Evolutionary conservation across 2,329 filamentous ascomycete genomes (phyloP), one percentile per base, ranked within the genome.

Genomic region (Colletotrichum tropicicola): DNA sequence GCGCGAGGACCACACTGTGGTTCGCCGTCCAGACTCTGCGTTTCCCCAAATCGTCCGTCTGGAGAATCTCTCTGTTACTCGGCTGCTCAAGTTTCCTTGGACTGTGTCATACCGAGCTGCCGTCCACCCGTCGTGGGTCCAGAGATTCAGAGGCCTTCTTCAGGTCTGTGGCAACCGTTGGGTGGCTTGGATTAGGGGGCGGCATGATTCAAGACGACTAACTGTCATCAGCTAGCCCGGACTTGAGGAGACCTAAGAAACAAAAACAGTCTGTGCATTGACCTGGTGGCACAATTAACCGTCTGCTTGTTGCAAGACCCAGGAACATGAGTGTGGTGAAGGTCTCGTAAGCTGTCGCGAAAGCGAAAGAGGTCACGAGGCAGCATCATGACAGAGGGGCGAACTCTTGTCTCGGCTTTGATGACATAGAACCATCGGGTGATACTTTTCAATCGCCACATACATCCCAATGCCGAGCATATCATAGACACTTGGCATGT

Each of bases 11-110:
- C n/a, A n/a, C n/a, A n/a, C n/a, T n/a, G 35, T 43, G 17, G 19
- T 17, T 43, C 19, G 12, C 43, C 43, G 37, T 8, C 10, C 25
- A 43, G 9, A 28, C 21, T 15, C 44, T 56, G 57, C 23, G 25
- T 41, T 55, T 45, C 58, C 57, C 62, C 57, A 65, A 49, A 23
- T 43, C 45, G 27, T 56, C 62, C 62, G 62, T 49, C 52, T 5
- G 13, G 25, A 10, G 9, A 8, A 5, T 5, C 9, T 8, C 17
- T 13, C 15, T 32, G 9, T n/a, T 10, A 17, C 32, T 48, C 43
- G 44, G 21, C 17, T 37, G 10, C 25, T 9, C 28, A 43, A 28
- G 6, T n/a, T 10, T 27, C 12, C 27, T 54, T 6, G 8, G 19
- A n/a, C 12, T 49, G 44, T 56, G 57, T 39, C 58, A 56, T 35